Percentiles rank a stretch among this genome's conserved stretches.
phyloP scores from a whole-genome alignment of 2,329 filamentous ascomycete species.

The Microcyclospora tardicrescens region DNA sequence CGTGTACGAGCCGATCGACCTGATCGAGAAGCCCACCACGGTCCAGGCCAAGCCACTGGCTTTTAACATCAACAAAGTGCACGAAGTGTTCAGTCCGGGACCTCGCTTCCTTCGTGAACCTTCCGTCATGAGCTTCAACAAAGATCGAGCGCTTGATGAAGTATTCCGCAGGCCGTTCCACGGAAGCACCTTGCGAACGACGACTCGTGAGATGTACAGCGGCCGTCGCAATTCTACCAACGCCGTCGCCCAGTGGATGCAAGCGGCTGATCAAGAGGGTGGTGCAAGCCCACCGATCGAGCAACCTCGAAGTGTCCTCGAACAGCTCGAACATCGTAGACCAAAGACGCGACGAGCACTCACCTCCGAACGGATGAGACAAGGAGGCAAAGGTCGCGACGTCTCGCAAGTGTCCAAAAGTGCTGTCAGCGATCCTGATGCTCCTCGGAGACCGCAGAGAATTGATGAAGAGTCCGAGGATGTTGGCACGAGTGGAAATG shows the following conservation, averaged over 20 bases:
- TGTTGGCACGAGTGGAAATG: slow-evolving; percentile 25
- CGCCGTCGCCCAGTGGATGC: slow-evolving; percentile 86
- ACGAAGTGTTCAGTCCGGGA: slow-evolving; percentile 58
- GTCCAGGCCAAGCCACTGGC: slow-evolving; percentile 18
- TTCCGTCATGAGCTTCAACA: slow-evolving; percentile 76
- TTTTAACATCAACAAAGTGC: slow-evolving; percentile 18
- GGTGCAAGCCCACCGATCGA: slow-evolving; percentile 46
- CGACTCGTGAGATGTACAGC: slow-evolving; percentile 25
- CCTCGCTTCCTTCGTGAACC: slow-evolving; percentile 53
- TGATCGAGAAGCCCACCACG: slow-evolving; percentile 54
- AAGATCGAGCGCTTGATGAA: slow-evolving; percentile 80
- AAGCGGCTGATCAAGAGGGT: slow-evolving; percentile 44
- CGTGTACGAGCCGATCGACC: slow-evolving; percentile 70
- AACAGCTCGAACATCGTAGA: slow-evolving; percentile 43
- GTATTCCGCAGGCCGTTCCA: slow-evolving; percentile 62
- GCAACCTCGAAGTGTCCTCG: slow-evolving; percentile 45
- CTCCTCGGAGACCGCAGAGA: slow-evolving; percentile 26
- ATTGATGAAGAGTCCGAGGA: slow-evolving; percentile 34
- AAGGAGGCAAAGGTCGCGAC: slow-evolving; percentile 25
- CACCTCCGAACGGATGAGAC: slow-evolving; percentile 23
- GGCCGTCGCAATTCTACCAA: slow-evolving; percentile 64
- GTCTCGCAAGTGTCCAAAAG: slow-evolving; percentile 41
- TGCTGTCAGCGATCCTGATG: slow-evolving; percentile 44
- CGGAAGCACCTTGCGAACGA: slow-evolving; percentile 48
- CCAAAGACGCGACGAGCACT: slow-evolving; percentile 40